Evolutionary conservation across 177 flowering plant species (phyloP).

Genomic region (Vitis hybrid): DNA sequence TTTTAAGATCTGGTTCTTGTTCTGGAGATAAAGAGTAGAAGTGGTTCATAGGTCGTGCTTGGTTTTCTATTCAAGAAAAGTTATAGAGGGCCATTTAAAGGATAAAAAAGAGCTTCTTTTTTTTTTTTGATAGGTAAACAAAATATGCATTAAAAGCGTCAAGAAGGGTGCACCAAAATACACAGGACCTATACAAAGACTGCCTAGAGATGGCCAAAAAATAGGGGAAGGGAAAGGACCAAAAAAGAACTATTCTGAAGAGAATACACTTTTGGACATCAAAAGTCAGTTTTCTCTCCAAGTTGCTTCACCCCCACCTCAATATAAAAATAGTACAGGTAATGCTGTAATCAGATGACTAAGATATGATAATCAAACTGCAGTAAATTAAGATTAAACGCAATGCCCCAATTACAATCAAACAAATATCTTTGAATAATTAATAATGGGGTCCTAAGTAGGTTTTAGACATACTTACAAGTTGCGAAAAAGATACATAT

Average conservation of each 20-base stretch:
- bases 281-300: neutral
- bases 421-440: slow-evolving; percentile 9
- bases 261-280: neutral
- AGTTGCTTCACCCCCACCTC: neutral
- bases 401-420: neutral
- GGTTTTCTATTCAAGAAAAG: neutral
- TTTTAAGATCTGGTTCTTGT: no score
- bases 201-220: no score
- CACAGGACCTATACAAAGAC: no score
- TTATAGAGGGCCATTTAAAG: neutral
- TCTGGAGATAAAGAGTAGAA: neutral
- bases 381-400: neutral
- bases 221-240: no score
- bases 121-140: no score
- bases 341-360: neutral
- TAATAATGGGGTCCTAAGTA: slow-evolving; percentile 13
- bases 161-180: no score
- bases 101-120: neutral
- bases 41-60: no score
- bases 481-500: slow-evolving; percentile 16
- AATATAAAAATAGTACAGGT: neutral
- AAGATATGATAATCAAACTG: neutral
- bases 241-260: neutral
- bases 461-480: slow-evolving; percentile 35
- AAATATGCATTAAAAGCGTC: no score